Conservation (phyloP, 139 green algal genomes). For the Haematococcus sp. region DNA sequence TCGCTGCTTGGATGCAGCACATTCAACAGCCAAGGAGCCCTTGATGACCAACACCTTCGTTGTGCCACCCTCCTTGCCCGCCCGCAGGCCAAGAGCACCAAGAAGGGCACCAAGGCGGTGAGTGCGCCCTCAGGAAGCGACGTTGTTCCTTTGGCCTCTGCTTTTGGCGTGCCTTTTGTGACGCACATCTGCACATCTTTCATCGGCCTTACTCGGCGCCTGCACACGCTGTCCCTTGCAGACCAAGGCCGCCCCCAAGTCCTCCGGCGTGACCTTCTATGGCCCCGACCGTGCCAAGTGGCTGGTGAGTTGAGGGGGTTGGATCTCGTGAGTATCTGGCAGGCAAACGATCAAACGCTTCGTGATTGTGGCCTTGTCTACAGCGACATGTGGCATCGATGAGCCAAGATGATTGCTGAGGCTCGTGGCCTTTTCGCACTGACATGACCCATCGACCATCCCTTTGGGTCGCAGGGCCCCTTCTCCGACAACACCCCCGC, state of each 20-base stretch:
- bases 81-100: slow-evolving; percentile 9
- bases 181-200: not conserved
- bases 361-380: no score
- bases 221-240: not conserved
- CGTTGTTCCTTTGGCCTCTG: not conserved
- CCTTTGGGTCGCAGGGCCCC: slow-evolving; percentile 33
- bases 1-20: no score
- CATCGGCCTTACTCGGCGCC: not conserved
- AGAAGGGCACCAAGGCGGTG: slow-evolving; percentile 17
- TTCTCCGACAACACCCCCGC: slow-evolving; percentile 73
- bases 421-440: not conserved
- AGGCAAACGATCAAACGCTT: no score
- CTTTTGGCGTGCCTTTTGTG: not conserved
- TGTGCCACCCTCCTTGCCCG: no score
- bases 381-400: no score
- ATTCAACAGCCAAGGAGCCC: no score
- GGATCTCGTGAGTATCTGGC: not conserved
- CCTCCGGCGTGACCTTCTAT: slow-evolving; percentile 18
- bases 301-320: slow-evolving; percentile 47
- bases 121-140: not conserved
- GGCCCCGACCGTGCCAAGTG: slow-evolving; percentile 85
- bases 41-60: no score
- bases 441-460: no score
- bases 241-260: slow-evolving; percentile 14
- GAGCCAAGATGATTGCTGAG: no score